These are phyloP conservation scores for Aquilaria malaccensis DNA, from an alignment of 345 rosid species.

Conservation along the genomic window DNA sequence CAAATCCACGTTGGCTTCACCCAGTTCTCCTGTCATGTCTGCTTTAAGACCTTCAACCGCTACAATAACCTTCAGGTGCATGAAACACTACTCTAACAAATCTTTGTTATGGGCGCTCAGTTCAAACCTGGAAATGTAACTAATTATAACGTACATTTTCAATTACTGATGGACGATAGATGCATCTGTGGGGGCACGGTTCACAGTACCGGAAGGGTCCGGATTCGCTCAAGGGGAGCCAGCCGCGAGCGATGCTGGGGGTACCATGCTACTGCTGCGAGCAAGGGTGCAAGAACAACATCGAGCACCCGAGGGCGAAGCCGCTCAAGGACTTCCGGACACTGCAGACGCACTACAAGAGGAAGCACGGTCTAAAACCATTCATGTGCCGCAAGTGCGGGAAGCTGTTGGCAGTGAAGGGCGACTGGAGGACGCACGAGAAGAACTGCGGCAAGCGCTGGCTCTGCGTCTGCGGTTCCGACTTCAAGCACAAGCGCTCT, in stretches of 20 bases:
- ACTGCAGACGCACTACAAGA: constrained; percentile 78
- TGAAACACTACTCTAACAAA: not conserved
- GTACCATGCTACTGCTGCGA: constrained; percentile 87
- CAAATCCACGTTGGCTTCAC: constrained; percentile 76
- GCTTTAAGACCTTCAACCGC: constrained; percentile 89
- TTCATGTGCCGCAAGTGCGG: constrained; percentile 76
- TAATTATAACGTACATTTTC: not conserved
- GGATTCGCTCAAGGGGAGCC: constrained; percentile 61
- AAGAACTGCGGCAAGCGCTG: constrained; percentile 91
- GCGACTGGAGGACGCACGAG: constrained; percentile 92
- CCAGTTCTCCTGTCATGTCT: constrained; percentile 76
- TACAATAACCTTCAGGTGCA: constrained; percentile 92
- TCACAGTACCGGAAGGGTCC: constrained; percentile 78
- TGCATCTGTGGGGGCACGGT: constrained; percentile 99
- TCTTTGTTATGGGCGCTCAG: not conserved
- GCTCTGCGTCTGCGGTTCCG: constrained; percentile 84
- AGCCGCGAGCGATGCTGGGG: constrained; percentile 61
- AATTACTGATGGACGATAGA: constrained; percentile 25
- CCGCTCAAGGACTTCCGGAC: constrained; percentile 81
- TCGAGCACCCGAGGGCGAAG: constrained; percentile 67
- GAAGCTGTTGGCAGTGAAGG: constrained; percentile 73
- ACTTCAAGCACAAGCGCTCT: constrained; percentile 89
- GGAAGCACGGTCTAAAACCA: constrained; percentile 71
- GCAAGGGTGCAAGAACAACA: constrained; percentile 81
- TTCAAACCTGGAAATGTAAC: not conserved